These are phyloP conservation scores for Chenopodium berlandieri DNA, from an alignment of 148 eudicot species.

Conservation along the genomic window DNA sequence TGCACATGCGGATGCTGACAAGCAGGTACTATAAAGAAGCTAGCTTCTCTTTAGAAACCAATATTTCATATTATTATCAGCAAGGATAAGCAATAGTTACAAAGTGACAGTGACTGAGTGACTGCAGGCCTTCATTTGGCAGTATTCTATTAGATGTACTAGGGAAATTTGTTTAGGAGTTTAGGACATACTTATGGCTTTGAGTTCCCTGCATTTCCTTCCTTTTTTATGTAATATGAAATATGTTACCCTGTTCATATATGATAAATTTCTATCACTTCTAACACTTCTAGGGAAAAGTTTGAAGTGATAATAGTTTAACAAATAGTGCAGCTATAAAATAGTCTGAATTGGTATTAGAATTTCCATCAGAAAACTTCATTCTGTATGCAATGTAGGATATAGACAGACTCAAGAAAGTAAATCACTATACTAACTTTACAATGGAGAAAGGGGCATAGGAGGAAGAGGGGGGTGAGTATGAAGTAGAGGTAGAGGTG, in stretches of 20 bases:
- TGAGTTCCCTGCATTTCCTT: not conserved
- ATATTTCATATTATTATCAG: not conserved
- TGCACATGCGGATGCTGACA: slow-evolving; percentile 96
- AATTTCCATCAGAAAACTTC: not conserved
- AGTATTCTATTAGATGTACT: not conserved
- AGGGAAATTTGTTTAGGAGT: not conserved
- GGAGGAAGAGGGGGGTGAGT: not conserved
- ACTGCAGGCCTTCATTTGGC: not conserved
- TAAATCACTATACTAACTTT: not conserved
- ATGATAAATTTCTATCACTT: too few species aligned
- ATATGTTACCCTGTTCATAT: not conserved
- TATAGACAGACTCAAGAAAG: not conserved
- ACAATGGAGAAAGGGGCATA: not conserved
- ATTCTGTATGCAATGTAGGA: not conserved
- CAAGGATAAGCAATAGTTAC: not conserved
- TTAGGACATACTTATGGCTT: not conserved
- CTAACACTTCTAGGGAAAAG: not conserved
- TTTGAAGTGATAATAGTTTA: not conserved
- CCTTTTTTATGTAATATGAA: not conserved
- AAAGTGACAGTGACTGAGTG: too few species aligned
- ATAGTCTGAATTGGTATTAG: not conserved
- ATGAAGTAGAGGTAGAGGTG: not conserved
- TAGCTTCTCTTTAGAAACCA: not conserved
- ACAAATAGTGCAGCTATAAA: not conserved
- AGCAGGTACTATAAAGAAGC: slow-evolving; percentile 45